A percentile compares a stretch with the other conserved stretches of the same genome.
Conservation (phyloP, 1,284 basidiomycete species). For the Ustilago loliicola region DNA sequence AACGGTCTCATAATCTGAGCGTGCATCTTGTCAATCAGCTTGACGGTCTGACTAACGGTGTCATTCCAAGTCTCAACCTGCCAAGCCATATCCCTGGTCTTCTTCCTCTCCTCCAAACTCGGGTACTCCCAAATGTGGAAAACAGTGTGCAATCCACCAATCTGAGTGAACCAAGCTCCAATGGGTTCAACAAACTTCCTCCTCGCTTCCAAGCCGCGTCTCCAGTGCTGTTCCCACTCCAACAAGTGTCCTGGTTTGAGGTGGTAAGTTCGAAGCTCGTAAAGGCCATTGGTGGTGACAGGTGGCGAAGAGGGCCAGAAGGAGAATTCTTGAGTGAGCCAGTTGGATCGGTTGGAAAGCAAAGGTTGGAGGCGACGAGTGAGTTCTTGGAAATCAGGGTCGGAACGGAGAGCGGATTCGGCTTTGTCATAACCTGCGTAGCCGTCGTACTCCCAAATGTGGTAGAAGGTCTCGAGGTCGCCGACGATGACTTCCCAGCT, state of each 20-base stretch:
- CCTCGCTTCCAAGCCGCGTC: slow-evolving; percentile 66
- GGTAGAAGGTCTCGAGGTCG: slow-evolving; percentile 68
- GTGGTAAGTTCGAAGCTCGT: slow-evolving; percentile 67
- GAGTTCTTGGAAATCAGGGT: slow-evolving; percentile 50
- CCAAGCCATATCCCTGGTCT: slow-evolving; percentile 67
- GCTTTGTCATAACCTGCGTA: slow-evolving; percentile 66
- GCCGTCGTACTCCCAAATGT: slow-evolving; percentile 68
- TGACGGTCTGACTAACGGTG: slow-evolving; percentile 68
- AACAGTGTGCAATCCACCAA: slow-evolving; percentile 67
- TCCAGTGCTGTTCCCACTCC: slow-evolving; percentile 69
- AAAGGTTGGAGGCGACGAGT: slow-evolving; percentile 35
- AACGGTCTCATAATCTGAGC: slow-evolving; percentile 67
- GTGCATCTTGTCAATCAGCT: slow-evolving; percentile 68
- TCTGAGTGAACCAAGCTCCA: slow-evolving; percentile 68
- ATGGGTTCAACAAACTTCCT: slow-evolving; percentile 65
- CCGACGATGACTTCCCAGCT: slow-evolving; percentile 67
- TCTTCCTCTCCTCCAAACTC: slow-evolving; percentile 65
- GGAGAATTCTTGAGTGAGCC: slow-evolving; percentile 67
- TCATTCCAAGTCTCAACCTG: slow-evolving; percentile 69
- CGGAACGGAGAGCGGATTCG: slow-evolving; percentile 33
- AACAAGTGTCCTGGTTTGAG: slow-evolving; percentile 65
- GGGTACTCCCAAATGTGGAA: slow-evolving; percentile 69
- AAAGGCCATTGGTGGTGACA: slow-evolving; percentile 50
- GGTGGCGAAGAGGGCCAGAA: slow-evolving; percentile 64
- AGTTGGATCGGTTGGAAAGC: slow-evolving; percentile 60